Base-by-base conservation (phyloP, 805 yeast genomes). In the Saccharomycopsis javanensis region DNA sequence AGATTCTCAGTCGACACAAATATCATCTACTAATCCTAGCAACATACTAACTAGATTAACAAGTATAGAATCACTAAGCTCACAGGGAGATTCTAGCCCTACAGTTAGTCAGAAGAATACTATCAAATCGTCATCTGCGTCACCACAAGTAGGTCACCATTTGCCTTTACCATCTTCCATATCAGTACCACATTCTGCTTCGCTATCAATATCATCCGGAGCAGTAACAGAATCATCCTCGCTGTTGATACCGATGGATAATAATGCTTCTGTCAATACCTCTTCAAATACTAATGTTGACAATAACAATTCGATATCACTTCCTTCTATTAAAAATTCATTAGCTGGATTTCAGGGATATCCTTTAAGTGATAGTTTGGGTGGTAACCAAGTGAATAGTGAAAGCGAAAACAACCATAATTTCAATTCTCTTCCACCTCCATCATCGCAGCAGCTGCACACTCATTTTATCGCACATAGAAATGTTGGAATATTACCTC, bases 151-250 rank as follows among this genome's bases (percentile, higher is more conserved):
- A 16, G 60, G 59, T 46, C 60, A 62, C n/a, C 51, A 58, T 16
- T 18, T 66, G 30, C 37, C 60, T 34, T 31, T 64, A 54, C 18
- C 56, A 55, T 15, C 63, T 20, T 38, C 60, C 27, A 55, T 58
- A 42, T 16, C 59, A 46, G 38, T 56, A 28, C 55, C 52, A n/a
- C 27, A 51, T 27, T 30, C 31, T 42, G 15, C 55, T 28, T 53
- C 55, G 5, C 15, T 30, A 16, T 16, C 54, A 23, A 5, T 23
- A 35, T 7, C 54, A 37, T 13, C 45, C 11, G 38, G 28, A 33
- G 13, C 33, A 35, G 54, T 25, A 2, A 20, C 20, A 4, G 16
- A 31, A 11, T 3, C 46, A 35, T 15, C 46, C 3, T 18, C 18
- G 35, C 35, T 51, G 37, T 11, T n/a, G 30, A 18, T 37, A n/a